Evolutionary conservation across 2,329 filamentous ascomycete genomes (phyloP), one percentile per base, ranked within the genome.

Genomic region (Pyrenochaeta sp.): DNA sequence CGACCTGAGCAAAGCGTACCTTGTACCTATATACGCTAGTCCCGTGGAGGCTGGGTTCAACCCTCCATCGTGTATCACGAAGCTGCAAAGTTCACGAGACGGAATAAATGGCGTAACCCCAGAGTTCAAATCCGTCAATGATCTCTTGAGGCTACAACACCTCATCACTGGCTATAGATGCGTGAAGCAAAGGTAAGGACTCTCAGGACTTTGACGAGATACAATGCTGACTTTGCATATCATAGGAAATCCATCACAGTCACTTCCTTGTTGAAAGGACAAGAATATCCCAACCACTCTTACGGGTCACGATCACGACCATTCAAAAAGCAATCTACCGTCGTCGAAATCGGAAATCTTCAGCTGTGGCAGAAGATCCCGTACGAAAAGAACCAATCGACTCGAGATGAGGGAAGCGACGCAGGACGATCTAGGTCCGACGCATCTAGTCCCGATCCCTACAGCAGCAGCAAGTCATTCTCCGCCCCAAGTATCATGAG

Each of bases 291-390:
- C 24, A 26, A 22, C 13, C 19, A 9, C 18, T n/a, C 14, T 29
- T 17, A 14, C 6, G 35, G 24, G 23, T 27, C 3, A 31, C 26
- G 8, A 15, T 23, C 26, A 24, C 30, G 14, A 31, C 14, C 23
- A 30, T 35, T 17, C 2, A 46, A 26, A n/a, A 13, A 14, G 7
- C 13, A 22, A 3, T 27, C 36, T 13, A 14, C 23, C n/a, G n/a
- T 46, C 1, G 14, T 29, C 11, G 48, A 48, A 19, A 26, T 41
- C 11, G 48, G 44, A 1, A 48, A 44, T 11, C 14, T 51, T 6
- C 48, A 51, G 20, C 32, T 48, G 10, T 51, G 48, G 48, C 44
- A 48, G 35, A 51, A 37, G 13, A 35, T 26, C 10, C 21, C 32
- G 3, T 34, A 27, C 20, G 22, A 31, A 10, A 37, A 24, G 20